Evolutionary conservation across 1,139 yeast genomes (phyloP).

Genomic region (Zhuliangozyma blackwelliae): DNA sequence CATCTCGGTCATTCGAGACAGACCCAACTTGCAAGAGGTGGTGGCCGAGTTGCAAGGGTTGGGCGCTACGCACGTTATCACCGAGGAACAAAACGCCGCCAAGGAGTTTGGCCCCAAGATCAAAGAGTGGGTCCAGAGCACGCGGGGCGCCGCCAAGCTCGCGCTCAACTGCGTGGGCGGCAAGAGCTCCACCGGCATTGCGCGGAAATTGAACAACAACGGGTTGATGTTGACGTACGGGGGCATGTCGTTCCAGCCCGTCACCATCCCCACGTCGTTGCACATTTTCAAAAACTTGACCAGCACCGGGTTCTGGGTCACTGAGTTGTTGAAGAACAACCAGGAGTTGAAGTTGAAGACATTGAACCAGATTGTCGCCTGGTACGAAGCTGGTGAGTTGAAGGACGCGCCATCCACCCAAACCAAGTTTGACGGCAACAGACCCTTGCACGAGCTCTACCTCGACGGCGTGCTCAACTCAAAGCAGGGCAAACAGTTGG

Average conservation of each 20-base stretch:
- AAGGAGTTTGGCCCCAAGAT: slow-evolving; percentile 58
- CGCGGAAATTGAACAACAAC: slow-evolving; percentile 66
- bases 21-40: slow-evolving; percentile 67
- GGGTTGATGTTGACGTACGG: slow-evolving; percentile 89
- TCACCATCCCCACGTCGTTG: slow-evolving; percentile 78
- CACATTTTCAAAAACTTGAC: slow-evolving; percentile 86
- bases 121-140: slow-evolving; percentile 58
- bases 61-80: slow-evolving; percentile 88
- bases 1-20: slow-evolving; percentile 80
- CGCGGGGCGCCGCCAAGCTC: slow-evolving; percentile 56
- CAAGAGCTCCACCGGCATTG: slow-evolving; percentile 70
- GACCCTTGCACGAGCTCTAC: slow-evolving; percentile 48
- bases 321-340: slow-evolving; percentile 65
- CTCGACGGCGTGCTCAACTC: slow-evolving; percentile 50
- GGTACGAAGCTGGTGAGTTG: slow-evolving; percentile 63
- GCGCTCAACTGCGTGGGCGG: slow-evolving; percentile 96
- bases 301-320: slow-evolving; percentile 91
- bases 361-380: slow-evolving; percentile 55
- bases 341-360: slow-evolving; percentile 60
- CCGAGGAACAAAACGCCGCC: slow-evolving; percentile 77
- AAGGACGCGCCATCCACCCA: slow-evolving; percentile 58
- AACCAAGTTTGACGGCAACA: slow-evolving; percentile 43
- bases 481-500: slow-evolving; percentile 40
- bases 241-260: slow-evolving; percentile 96
- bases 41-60: slow-evolving; percentile 49